Conservation (phyloP, 208 protist genomes). For the Plasmodiophora brassicae region DNA sequence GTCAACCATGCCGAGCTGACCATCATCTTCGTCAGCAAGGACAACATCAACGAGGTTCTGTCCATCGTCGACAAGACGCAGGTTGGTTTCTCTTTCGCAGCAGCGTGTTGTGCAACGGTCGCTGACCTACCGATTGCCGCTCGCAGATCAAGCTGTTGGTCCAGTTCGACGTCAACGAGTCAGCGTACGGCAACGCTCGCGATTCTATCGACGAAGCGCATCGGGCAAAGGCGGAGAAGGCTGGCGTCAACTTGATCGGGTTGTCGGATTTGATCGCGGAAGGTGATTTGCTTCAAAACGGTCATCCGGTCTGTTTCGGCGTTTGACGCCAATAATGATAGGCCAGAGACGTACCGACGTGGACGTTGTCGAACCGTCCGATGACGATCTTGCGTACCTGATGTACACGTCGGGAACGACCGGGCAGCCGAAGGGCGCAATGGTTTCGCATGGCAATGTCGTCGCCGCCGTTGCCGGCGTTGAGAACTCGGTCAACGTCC, state of each 20-base stretch:
- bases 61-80: not conserved
- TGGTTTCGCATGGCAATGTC: not conserved
- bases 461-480: conserved; percentile 6
- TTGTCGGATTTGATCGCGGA: not conserved
- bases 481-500: conserved; percentile 37
- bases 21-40: conserved; percentile 10
- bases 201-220: not conserved
- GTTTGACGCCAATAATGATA: no score
- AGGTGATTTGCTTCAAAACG: no score
- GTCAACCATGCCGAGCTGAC: conserved; percentile 28
- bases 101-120: no score
- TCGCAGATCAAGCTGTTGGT: not conserved
- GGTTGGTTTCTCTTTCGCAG: not conserved
- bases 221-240: not conserved
- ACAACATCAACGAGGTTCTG: conserved; percentile 29
- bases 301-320: no score
- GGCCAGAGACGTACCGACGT: no score
- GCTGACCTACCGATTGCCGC: no score
- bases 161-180: not conserved
- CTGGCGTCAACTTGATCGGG: not conserved
- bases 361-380: no score
- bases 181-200: not conserved
- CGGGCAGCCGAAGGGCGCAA: conserved; percentile 25
- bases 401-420: conserved; percentile 33
- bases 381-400: conserved; percentile 6